These are phyloP conservation scores for Cryptococcus neoformans DNA, from an alignment of 1,284 basidiomycete genomes.

Conservation along the genomic window DNA sequence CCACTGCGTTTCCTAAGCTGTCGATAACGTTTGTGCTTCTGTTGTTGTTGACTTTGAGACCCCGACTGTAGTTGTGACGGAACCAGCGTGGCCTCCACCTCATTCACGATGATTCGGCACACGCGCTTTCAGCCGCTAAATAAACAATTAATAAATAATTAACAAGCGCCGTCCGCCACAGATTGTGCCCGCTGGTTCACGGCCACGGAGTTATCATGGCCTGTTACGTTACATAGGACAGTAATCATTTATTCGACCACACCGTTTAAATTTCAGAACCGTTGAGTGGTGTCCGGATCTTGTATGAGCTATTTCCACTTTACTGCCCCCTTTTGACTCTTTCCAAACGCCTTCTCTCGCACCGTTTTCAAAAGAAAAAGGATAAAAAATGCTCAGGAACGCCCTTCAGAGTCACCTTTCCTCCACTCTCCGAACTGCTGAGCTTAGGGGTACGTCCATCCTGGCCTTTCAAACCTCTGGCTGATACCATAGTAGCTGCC, in stretches of 20 bases:
- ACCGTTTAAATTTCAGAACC: neutral
- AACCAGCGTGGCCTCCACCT: too few relatives aligned
- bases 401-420: constrained; percentile 10
- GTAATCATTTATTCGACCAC: neutral
- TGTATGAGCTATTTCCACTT: too few relatives aligned
- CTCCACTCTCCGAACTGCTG: constrained; percentile 13
- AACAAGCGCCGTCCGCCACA: neutral
- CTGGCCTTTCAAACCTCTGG: neutral
- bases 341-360: neutral
- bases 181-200: neutral
- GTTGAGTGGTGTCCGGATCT: too few relatives aligned
- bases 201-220: neutral
- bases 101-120: too few relatives aligned
- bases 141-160: neutral
- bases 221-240: too few relatives aligned
- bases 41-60: too few relatives aligned
- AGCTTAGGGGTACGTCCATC: constrained; percentile 15
- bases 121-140: neutral
- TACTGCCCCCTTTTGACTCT: neutral
- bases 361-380: neutral
- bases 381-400: constrained; percentile 15
- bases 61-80: too few relatives aligned
- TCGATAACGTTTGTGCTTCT: too few relatives aligned
- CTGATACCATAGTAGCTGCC: constrained; percentile 5
- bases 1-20: too few relatives aligned